Evolutionary conservation across 176 grass and related monocot species (phyloP).

Genomic region (Elymus sibiricus): DNA sequence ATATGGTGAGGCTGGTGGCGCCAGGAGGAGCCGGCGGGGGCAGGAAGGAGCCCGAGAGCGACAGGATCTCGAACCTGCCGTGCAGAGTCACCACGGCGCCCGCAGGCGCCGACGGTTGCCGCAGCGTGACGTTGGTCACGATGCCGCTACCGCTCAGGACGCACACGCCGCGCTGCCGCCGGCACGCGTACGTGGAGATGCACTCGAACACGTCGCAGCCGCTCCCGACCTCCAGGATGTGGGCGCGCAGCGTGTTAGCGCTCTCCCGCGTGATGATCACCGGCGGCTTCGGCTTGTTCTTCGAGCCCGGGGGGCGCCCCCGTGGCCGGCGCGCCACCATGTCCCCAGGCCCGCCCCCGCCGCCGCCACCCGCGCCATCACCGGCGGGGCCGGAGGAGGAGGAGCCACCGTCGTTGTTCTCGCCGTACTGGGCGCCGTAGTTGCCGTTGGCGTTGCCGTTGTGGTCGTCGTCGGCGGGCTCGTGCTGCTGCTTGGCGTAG

Average conservation of each 20-base stretch:
- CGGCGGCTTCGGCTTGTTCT: slow-evolving; percentile 95
- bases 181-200: slow-evolving; percentile 78
- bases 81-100: slow-evolving; percentile 80
- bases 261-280: slow-evolving; percentile 99
- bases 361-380: not conserved
- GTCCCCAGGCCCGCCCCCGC: slow-evolving; percentile 34
- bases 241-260: slow-evolving; percentile 93
- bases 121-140: slow-evolving; percentile 93
- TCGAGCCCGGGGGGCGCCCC: slow-evolving; percentile 72
- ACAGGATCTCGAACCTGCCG: slow-evolving; percentile 97
- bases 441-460: slow-evolving; percentile 20
- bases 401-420: slow-evolving; percentile 53
- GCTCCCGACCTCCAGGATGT: slow-evolving; percentile 90
- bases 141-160: slow-evolving; percentile 93
- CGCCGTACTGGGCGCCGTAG: slow-evolving; percentile 14
- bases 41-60: slow-evolving; percentile 94
- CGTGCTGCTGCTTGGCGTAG: slow-evolving; percentile 43
- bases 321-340: slow-evolving; percentile 60
- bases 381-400: slow-evolving; percentile 34
- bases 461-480: slow-evolving; percentile 53
- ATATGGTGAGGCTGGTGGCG: slow-evolving; percentile 96
- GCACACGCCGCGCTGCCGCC: slow-evolving; percentile 88
- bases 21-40: slow-evolving; percentile 85
- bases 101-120: slow-evolving; percentile 73
- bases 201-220: slow-evolving; percentile 94